Conservation (phyloP, 1,139 yeast species). For the Cylindricascospora bacillispora region DNA sequence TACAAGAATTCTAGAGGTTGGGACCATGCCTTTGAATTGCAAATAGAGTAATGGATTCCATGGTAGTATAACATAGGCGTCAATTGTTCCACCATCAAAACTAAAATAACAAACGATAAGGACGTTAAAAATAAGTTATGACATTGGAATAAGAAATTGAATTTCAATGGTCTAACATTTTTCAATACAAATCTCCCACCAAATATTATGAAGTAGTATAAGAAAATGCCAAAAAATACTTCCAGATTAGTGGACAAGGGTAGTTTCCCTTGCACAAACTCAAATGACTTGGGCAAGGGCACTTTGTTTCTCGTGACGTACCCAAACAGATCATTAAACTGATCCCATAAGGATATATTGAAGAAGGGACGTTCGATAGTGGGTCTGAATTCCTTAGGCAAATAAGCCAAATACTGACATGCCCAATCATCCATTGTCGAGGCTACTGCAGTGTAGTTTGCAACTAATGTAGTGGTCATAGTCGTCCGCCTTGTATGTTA, state of each 20-base stretch:
- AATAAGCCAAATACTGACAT: too few species aligned
- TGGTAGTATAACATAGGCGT: slow-evolving; percentile 51
- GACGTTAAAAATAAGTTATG: slow-evolving; percentile 57
- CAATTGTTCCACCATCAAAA: slow-evolving; percentile 58
- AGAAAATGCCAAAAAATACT: slow-evolving; percentile 41
- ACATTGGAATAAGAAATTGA: slow-evolving; percentile 54
- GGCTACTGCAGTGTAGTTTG: too few species aligned
- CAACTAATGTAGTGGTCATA: too few species aligned
- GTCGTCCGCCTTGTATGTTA: too few species aligned
- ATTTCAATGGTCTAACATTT: slow-evolving; percentile 41
- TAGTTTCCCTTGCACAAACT: slow-evolving; percentile 43
- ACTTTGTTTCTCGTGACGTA: slow-evolving; percentile 31
- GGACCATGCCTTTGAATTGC: slow-evolving; percentile 58
- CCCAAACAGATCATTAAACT: slow-evolving; percentile 39
- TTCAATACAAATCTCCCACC: slow-evolving; percentile 55
- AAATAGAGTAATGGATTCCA: slow-evolving; percentile 58
- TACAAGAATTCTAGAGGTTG: slow-evolving; percentile 56
- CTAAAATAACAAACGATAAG: slow-evolving; percentile 44
- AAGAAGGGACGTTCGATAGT: slow-evolving; percentile 46
- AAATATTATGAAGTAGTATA: slow-evolving; percentile 53
- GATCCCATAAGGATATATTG: slow-evolving; percentile 49
- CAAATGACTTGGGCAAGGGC: slow-evolving; percentile 49
- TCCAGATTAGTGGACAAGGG: slow-evolving; percentile 51
- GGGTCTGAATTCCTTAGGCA: too few species aligned
- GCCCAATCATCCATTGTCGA: too few species aligned